Base-by-base conservation (phyloP, 768 basidiomycete genomes). In the Agrocybe praecox region DNA sequence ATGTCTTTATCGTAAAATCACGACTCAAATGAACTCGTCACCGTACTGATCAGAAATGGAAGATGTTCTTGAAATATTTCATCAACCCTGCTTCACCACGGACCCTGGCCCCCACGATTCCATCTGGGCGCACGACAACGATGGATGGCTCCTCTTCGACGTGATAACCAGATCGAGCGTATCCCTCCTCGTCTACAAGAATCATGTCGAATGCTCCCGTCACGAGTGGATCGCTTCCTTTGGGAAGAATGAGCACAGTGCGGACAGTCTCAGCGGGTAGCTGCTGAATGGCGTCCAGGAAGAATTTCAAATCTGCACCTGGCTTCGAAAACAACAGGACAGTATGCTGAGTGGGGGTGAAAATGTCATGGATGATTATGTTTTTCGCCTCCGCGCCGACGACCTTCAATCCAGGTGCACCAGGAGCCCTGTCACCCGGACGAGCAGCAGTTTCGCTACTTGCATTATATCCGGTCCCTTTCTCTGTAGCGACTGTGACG, bases 101-200 rank as follows among this genome's bases (percentile, higher is more conserved):
- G 22, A 55, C 44, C 9, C 65, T 60, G n/a, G 65, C 65, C 32
- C 65, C 62, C 40, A 65, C 55, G 10, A 61, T 59, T 2, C 65
- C 65, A 47, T 65, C 65, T 5, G 65, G 65, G 1, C 65, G 60
- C 8, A 65, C 58, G 23, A 63, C 47, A 46, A 59, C 60, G 12
- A 58, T 24, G 18, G 36, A 18, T 5, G 56, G 29, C 9, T 52
- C 18, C 14, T 32, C 60, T 14, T 26, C 24, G 40, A 60, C 43
- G 15, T 52, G 52, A 42, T 65, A 65, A 6, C 58, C 60, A 15
- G 43, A 34, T 46, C 49, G 55, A 5, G 65, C 65, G 29, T 58
- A 46, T 2, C 62, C 65, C n/a, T 63, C 54, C 7, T 29, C 32
- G 26, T 65, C 65, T 22, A 58, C 18, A 2, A 65, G 52, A 34